A percentile compares a stretch with the other conserved stretches of the same genome.
Evolutionary conservation across 108 stramenopile species (phyloP).

Genomic region (Pinguiococcus pyrenoidosus): DNA sequence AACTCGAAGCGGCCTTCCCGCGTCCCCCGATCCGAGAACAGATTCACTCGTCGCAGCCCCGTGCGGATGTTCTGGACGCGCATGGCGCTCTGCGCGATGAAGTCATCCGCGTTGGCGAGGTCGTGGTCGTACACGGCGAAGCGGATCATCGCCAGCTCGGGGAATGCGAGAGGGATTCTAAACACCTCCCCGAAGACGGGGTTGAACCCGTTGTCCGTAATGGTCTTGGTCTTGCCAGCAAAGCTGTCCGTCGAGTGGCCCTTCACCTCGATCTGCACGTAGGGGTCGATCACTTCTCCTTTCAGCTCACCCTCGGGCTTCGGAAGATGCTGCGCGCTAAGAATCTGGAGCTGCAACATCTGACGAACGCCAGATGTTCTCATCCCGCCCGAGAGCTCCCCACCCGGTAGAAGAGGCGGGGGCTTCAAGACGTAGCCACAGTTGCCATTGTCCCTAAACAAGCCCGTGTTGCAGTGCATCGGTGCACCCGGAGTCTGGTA

Average conservation of each 20-base stretch:
- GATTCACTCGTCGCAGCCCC: slow-evolving; percentile 20
- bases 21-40: too few species aligned
- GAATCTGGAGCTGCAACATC: slow-evolving; percentile 44
- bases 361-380: too few species aligned
- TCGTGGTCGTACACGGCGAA: slow-evolving; percentile 39
- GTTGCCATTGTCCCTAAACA: slow-evolving; percentile 61
- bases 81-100: slow-evolving; percentile 29
- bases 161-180: slow-evolving; percentile 40
- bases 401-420: too few species aligned
- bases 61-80: slow-evolving; percentile 17
- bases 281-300: slow-evolving; percentile 42
- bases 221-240: slow-evolving; percentile 27
- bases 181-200: slow-evolving; percentile 67
- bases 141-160: slow-evolving; percentile 40
- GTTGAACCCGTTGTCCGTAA: slow-evolving; percentile 71
- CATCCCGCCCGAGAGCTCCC: too few species aligned
- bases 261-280: slow-evolving; percentile 19
- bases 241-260: neutral
- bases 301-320: slow-evolving; percentile 27
- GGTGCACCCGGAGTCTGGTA: slow-evolving; percentile 63
- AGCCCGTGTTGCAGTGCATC: slow-evolving; percentile 67
- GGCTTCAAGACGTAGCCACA: slow-evolving; percentile 86
- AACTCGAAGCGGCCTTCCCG: too few species aligned
- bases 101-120: slow-evolving; percentile 18
- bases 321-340: slow-evolving; percentile 55